phyloP scores from a whole-genome alignment of 2,329 filamentous ascomycete species.

The Alternaria viburni region DNA sequence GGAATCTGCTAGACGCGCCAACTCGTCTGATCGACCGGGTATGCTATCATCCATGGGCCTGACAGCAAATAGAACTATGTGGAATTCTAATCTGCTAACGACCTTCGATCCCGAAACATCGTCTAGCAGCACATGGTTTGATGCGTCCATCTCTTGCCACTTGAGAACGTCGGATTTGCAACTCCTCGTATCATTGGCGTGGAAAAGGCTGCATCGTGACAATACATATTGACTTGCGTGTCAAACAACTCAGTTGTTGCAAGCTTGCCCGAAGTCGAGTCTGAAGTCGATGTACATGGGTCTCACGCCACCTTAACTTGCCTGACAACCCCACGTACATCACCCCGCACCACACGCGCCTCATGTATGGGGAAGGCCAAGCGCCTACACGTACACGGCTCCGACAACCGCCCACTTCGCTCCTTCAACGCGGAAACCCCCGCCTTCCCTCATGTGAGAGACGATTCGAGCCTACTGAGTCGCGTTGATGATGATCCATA shows the following conservation, averaged over 20 bases:
- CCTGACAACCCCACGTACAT: conserved; percentile 5
- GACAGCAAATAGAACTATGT: not conserved
- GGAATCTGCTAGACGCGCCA: conserved; percentile 1
- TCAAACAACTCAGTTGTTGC: not conserved
- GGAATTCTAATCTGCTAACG: not conserved
- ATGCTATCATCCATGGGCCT: not conserved
- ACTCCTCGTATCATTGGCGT: not conserved
- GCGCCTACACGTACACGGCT: not conserved
- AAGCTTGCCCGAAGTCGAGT: not conserved
- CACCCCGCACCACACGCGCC: conserved; percentile 6
- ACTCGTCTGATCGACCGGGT: not conserved
- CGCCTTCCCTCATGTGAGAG: not conserved
- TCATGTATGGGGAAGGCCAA: conserved; percentile 2
- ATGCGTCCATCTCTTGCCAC: not conserved
- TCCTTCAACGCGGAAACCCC: not conserved
- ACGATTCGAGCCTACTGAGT: not conserved
- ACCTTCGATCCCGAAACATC: not conserved
- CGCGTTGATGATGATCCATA: not conserved
- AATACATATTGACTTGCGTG: not conserved
- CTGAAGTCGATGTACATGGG: not conserved
- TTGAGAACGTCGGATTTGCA: not conserved
- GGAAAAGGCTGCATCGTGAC: not conserved
- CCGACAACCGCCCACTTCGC: not conserved
- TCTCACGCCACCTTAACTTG: not conserved
- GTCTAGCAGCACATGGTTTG: not conserved